Percentiles rank a stretch among this genome's conserved stretches.
phyloP scores from a whole-genome alignment of 768 basidiomycete species.

The Pseudohyphozyma bogoriensis region DNA sequence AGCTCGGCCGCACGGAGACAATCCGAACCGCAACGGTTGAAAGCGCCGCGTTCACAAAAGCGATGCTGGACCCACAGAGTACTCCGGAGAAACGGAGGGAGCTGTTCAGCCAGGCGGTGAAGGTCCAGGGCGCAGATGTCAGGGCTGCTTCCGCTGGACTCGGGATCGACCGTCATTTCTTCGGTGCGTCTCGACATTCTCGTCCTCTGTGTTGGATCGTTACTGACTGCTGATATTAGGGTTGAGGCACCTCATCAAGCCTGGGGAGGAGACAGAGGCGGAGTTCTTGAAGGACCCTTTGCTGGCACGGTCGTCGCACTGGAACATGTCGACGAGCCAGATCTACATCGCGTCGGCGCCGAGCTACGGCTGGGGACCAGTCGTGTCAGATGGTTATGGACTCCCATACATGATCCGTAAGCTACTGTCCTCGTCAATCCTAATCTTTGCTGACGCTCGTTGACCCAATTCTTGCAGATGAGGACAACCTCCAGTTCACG shows the following conservation, averaged over 20 bases:
- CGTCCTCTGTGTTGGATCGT: slow-evolving; percentile 41
- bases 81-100: slow-evolving; percentile 48
- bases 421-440: background rate
- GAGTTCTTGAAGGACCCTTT: slow-evolving; percentile 35
- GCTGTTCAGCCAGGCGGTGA: slow-evolving; percentile 62
- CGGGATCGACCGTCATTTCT: slow-evolving; percentile 88
- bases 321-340: slow-evolving; percentile 88
- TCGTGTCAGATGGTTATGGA: slow-evolving; percentile 86
- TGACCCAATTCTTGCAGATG: slow-evolving; percentile 23
- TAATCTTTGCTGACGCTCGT: background rate
- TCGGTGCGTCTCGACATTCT: slow-evolving; percentile 47
- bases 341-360: slow-evolving; percentile 41
- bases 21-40: slow-evolving; percentile 77
- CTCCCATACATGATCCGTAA: slow-evolving; percentile 59
- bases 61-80: slow-evolving; percentile 63
- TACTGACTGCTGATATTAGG: background rate
- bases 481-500: slow-evolving; percentile 29
- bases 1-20: slow-evolving; percentile 84
- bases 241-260: slow-evolving; percentile 50
- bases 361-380: slow-evolving; percentile 59
- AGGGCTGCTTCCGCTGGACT: slow-evolving; percentile 81
- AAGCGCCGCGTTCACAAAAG: slow-evolving; percentile 69
- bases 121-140: slow-evolving; percentile 70
- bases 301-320: slow-evolving; percentile 60
- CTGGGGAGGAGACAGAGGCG: slow-evolving; percentile 57